Evolutionary conservation across 495 filamentous ascomycete species (phyloP), one percentile per base, ranked within the genome.

Genomic region (Chaetomium fimeti): DNA sequence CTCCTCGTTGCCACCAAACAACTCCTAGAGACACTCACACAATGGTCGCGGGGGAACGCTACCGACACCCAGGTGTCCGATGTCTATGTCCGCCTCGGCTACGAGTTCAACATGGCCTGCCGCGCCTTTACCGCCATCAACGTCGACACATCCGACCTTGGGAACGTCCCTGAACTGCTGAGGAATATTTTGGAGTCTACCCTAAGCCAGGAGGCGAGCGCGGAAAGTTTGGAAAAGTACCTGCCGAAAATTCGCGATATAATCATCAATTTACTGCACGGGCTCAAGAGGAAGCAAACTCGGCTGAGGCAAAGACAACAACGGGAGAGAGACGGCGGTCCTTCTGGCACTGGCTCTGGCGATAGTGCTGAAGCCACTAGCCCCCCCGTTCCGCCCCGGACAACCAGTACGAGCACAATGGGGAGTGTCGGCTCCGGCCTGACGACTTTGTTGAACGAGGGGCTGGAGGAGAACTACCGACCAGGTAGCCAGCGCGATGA

Each of bases 61-160:
- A 92, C 91, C 57, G 94, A 98, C 76, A 89, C 87, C 45, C 91
- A 97, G 69, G 94, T 98, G 43, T 97, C 93, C 29, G 94, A 98
- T 75, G 94, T 98, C 66, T 98, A 98, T 73, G 94, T 98, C 49
- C 87, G 95, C 36, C 78, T 98, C 60, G 94, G 95, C 16, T 98
- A 98, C 74, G 94, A 98, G 76, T 98, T 98, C 81, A 98, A 98
- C 75, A 90, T 98, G 77, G 94, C 94, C 9, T 97, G 92, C 76
- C 89, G 94, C 45, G 92, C 94, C 53, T 98, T 98, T 76, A 90
- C 89, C 71, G 90, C 91, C 45, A 98, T 98, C 71, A 93, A 93
- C 40, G 93, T 98, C 56, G 95, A 98, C 65, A 96, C 91, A 5
- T 82, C 85, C 5, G 94, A 98, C 75, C 83, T 98, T 18, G 94